A percentile compares a stretch with the other conserved stretches of the same genome.
phyloP scores from a whole-genome alignment of 2,329 filamentous ascomycete species.

The Talaromyces marneffei region DNA sequence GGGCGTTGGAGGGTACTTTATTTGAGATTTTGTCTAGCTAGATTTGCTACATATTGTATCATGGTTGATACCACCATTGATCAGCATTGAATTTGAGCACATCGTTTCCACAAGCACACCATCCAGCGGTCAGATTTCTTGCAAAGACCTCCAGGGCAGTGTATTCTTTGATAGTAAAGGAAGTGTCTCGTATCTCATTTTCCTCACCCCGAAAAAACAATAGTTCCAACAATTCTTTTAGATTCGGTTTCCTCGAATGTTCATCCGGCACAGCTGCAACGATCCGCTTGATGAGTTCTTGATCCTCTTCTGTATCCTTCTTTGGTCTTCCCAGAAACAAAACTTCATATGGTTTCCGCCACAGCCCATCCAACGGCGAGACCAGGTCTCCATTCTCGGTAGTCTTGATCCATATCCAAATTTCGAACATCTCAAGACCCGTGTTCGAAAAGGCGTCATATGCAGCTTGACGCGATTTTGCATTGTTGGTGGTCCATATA shows the following conservation, averaged over 20 bases:
- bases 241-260: constrained; percentile 60
- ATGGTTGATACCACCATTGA: constrained; percentile 42
- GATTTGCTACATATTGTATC: constrained; percentile 25
- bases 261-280: constrained; percentile 57
- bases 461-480: constrained; percentile 44
- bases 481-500: constrained; percentile 59
- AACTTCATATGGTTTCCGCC: constrained; percentile 59
- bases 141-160: constrained; percentile 57
- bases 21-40: neutral
- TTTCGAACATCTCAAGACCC: constrained; percentile 49
- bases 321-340: constrained; percentile 42
- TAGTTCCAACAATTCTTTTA: constrained; percentile 51
- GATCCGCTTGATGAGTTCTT: constrained; percentile 41
- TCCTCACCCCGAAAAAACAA: constrained; percentile 13
- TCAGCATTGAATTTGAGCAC: constrained; percentile 56
- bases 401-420: constrained; percentile 61
- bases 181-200: neutral
- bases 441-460: constrained; percentile 39
- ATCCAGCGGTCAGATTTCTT: constrained; percentile 53
- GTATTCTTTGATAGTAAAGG: constrained; percentile 27
- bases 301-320: constrained; percentile 15
- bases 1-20: constrained; percentile 4
- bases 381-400: constrained; percentile 51
- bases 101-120: constrained; percentile 59
- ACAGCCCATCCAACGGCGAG: constrained; percentile 46